Conservation (phyloP, 495 filamentous ascomycete genomes). For the Xylaria acuta region DNA sequence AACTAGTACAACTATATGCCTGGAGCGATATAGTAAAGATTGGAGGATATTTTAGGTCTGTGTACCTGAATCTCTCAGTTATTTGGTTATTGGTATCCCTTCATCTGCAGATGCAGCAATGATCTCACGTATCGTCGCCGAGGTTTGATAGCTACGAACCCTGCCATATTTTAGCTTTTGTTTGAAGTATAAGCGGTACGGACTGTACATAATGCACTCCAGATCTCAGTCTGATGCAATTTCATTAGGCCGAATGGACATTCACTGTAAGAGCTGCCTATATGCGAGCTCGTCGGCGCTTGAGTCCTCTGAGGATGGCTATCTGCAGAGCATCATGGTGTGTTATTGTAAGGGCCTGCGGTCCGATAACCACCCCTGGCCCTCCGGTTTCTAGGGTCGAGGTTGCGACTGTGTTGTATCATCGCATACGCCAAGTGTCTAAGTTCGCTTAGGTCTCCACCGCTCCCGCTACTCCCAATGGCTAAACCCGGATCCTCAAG, state of each 20-base stretch:
- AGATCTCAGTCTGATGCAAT: slow-evolving; percentile 31
- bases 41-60: not conserved
- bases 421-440: slow-evolving; percentile 41
- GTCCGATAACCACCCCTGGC: slow-evolving; percentile 40
- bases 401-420: slow-evolving; percentile 41
- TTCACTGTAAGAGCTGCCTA: slow-evolving; percentile 26
- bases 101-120: slow-evolving; percentile 5
- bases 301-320: slow-evolving; percentile 26
- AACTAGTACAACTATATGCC: slow-evolving; percentile 13
- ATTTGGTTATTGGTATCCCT: slow-evolving; percentile 2
- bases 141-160: not conserved
- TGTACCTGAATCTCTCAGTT: slow-evolving; percentile 14
- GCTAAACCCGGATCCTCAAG: slow-evolving; percentile 52
- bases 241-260: slow-evolving; percentile 33
- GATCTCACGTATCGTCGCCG: not conserved
- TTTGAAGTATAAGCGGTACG: not conserved
- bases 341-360: slow-evolving; percentile 41
- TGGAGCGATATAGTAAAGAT: not conserved
- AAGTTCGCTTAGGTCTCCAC: slow-evolving; percentile 32
- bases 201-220: slow-evolving; percentile 25
- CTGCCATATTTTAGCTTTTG: not conserved
- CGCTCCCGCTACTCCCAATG: slow-evolving; percentile 40
- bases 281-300: slow-evolving; percentile 24
- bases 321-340: slow-evolving; percentile 30
- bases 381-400: slow-evolving; percentile 29